These are phyloP conservation scores for Neoboletus subvelutipes DNA, from an alignment of 768 basidiomycete species.

Conservation along the genomic window DNA sequence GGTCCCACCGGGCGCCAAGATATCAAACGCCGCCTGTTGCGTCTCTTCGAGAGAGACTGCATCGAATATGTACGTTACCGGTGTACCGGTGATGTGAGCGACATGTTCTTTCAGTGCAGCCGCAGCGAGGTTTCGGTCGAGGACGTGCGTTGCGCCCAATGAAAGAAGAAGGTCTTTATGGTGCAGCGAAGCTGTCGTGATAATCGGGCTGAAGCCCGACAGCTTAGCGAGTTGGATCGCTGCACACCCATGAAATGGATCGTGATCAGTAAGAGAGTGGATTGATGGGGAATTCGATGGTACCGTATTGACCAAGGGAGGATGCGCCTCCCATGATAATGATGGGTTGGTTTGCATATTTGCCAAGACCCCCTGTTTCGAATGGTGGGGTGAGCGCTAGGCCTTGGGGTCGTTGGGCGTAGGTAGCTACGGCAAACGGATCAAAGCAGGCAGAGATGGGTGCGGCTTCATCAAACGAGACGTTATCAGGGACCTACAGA, in stretches of 20 bases:
- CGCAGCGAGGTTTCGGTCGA: conserved; percentile 28
- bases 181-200: conserved; percentile 38
- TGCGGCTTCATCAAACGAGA: conserved; percentile 38
- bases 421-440: conserved; percentile 37
- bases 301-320: conserved; percentile 40
- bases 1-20: conserved; percentile 32
- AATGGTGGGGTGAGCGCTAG: conserved; percentile 30
- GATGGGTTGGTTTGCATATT: conserved; percentile 32
- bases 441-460: conserved; percentile 34
- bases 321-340: conserved; percentile 38
- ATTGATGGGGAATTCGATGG: background rate
- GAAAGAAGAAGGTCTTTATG: conserved; percentile 30
- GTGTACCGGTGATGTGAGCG: background rate
- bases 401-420: conserved; percentile 24
- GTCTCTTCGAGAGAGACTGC: conserved; percentile 32
- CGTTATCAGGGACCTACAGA: conserved; percentile 31
- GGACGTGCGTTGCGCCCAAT: conserved; percentile 38
- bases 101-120: conserved; percentile 8
- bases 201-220: conserved; percentile 36
- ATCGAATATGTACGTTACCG: conserved; percentile 21
- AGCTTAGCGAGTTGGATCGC: conserved; percentile 36
- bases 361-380: conserved; percentile 27
- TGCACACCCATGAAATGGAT: background rate
- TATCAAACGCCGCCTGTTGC: conserved; percentile 29
- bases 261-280: background rate